phyloP scores from a whole-genome alignment of 345 rosid species.

The Eucalyptus marginata region DNA sequence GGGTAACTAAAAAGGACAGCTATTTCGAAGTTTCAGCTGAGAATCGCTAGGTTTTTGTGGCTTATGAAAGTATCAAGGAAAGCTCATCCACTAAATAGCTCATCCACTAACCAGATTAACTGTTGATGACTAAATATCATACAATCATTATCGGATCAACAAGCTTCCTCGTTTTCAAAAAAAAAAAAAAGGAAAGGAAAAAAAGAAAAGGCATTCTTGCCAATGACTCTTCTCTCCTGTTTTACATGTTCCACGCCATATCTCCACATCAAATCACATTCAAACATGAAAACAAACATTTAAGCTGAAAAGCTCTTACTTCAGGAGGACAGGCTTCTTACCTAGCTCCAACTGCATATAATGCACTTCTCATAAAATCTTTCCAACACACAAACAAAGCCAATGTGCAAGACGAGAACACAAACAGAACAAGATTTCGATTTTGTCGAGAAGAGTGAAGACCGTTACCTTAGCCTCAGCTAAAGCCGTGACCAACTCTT shows the following conservation, averaged over 20 bases:
- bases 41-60: neutral
- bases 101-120: neutral
- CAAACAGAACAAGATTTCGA: neutral
- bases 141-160: neutral
- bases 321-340: neutral
- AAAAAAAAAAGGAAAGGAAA: neutral
- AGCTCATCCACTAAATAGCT: neutral
- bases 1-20: neutral
- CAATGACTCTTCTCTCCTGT: neutral
- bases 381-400: neutral
- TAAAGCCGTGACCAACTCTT: slow-evolving; percentile 82
- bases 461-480: slow-evolving; percentile 78
- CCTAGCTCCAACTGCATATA: neutral
- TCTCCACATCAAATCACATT: neutral
- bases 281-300: neutral
- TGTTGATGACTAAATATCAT: neutral
- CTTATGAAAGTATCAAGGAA: neutral
- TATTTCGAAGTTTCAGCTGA: neutral
- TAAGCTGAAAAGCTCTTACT: neutral
- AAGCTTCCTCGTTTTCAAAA: neutral
- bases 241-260: neutral
- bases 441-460: neutral
- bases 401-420: neutral
- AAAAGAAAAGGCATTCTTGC: neutral
- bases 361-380: neutral